Evolutionary conservation across 2,329 filamentous ascomycete genomes (phyloP).

Genomic region (Alternaria arborescens): DNA sequence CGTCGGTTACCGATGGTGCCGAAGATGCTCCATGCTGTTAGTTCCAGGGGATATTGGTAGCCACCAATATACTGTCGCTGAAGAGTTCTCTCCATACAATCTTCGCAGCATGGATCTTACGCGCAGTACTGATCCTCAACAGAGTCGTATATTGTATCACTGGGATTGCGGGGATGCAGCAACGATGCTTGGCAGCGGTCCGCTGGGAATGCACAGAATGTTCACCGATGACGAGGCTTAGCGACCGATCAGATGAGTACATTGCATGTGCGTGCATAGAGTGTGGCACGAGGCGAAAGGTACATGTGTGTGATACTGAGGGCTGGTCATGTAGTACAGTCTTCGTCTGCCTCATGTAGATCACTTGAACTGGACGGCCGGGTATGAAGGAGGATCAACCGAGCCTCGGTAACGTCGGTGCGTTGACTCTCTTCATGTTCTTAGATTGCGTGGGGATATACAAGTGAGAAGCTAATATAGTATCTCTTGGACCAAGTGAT

Average conservation of each 20-base stretch:
- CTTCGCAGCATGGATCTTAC: slow-evolving; percentile 9
- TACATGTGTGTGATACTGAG: neutral
- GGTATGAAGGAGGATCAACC: neutral
- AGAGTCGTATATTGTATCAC: slow-evolving; percentile 4
- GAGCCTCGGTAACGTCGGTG: neutral
- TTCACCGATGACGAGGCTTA: slow-evolving; percentile 23
- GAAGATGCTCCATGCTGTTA: neutral
- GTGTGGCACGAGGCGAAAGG: neutral
- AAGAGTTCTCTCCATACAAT: slow-evolving; percentile 5
- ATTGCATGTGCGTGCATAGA: neutral
- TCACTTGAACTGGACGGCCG: neutral
- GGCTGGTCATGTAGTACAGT: neutral
- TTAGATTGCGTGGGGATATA: neutral
- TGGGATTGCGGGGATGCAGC: slow-evolving; percentile 14
- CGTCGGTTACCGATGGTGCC: neutral
- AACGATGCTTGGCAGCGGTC: slow-evolving; percentile 17
- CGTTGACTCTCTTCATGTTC: neutral
- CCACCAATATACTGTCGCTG: slow-evolving; percentile 1
- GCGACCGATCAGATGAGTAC: slow-evolving; percentile 11
- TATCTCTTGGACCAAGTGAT: neutral
- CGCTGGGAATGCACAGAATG: slow-evolving; percentile 19
- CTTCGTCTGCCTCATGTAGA: neutral
- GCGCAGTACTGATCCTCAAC: slow-evolving; percentile 11
- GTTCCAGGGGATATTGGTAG: neutral
- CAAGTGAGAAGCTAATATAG: neutral